A percentile compares a stretch with the other conserved stretches of the same genome.
These are phyloP conservation scores for Fusarium torreyae DNA, from an alignment of 2,329 filamentous ascomycete genomes.

Conservation along the genomic window DNA sequence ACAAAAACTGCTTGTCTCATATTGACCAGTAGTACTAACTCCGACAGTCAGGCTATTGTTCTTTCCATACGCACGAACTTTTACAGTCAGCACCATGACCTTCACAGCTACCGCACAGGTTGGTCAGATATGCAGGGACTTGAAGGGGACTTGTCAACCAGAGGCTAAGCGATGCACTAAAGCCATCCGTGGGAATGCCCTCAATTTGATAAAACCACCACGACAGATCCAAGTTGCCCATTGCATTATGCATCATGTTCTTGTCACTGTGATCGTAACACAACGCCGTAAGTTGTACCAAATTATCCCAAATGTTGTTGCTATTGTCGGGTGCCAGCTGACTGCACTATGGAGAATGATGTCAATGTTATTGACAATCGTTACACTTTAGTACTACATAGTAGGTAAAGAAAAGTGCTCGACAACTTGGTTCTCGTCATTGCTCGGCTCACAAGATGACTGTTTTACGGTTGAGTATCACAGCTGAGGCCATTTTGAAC, in stretches of 20 bases:
- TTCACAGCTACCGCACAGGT: neutral
- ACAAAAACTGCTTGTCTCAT: too few species aligned
- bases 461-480: constrained; percentile 2
- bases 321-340: constrained; percentile 6
- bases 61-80: too few species aligned
- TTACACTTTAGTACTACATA: neutral
- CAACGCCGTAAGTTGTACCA: neutral
- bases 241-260: neutral
- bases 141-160: neutral
- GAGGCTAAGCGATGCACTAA: neutral
- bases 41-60: too few species aligned
- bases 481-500: constrained; percentile 34
- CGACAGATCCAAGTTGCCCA: neutral
- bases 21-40: too few species aligned
- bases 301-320: neutral
- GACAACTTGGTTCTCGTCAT: neutral
- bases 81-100: neutral
- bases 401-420: neutral
- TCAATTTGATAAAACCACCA: constrained; percentile 1
- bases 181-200: constrained; percentile 32
- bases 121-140: neutral
- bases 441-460: constrained; percentile 14
- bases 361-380: neutral
- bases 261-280: neutral
- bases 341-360: neutral